Conservation (phyloP, 2,329 filamentous ascomycete species). For the Colletotrichum abscissum region DNA sequence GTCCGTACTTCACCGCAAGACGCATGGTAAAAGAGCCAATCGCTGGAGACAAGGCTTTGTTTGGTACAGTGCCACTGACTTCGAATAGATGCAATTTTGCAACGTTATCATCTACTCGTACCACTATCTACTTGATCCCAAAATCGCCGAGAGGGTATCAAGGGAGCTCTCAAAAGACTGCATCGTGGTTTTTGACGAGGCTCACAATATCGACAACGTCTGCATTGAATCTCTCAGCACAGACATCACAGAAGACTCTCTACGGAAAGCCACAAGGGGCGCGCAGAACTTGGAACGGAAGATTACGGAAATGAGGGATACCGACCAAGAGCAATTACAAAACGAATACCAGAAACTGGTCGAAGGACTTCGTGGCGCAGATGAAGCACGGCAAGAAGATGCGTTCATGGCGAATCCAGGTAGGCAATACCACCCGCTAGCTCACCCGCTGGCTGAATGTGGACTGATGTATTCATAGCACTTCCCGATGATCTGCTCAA, state of each 20-base stretch:
- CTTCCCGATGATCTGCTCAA: constrained; percentile 93
- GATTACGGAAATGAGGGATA: constrained; percentile 95
- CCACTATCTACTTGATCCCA: constrained; percentile 96
- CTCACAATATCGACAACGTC: constrained; percentile 99
- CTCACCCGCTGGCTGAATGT: not conserved
- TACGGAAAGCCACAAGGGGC: constrained; percentile 89
- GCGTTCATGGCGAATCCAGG: constrained; percentile 95
- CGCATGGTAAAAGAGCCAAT: constrained; percentile 75
- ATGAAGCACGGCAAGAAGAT: constrained; percentile 91
- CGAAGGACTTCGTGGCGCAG: constrained; percentile 87
- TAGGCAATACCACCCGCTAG: constrained; percentile 40
- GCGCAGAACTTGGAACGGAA: constrained; percentile 91
- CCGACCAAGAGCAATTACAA: constrained; percentile 92
- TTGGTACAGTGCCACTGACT: constrained; percentile 2
- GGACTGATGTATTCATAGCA: constrained; percentile 57
- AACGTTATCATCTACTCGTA: constrained; percentile 99
- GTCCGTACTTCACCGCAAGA: constrained; percentile 94
- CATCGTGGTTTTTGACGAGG: constrained; percentile 98
- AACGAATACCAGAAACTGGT: constrained; percentile 96
- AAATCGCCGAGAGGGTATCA: constrained; percentile 95
- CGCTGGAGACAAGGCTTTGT: not conserved
- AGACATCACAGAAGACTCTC: constrained; percentile 93
- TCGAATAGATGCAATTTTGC: constrained; percentile 89
- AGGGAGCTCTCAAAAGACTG: constrained; percentile 97
- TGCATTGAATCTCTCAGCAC: constrained; percentile 98